A percentile compares a stretch with the other conserved stretches of the same genome.
phyloP scores from a whole-genome alignment of 202 grass and related monocot species.

The Sporobolus alterniflorus region DNA sequence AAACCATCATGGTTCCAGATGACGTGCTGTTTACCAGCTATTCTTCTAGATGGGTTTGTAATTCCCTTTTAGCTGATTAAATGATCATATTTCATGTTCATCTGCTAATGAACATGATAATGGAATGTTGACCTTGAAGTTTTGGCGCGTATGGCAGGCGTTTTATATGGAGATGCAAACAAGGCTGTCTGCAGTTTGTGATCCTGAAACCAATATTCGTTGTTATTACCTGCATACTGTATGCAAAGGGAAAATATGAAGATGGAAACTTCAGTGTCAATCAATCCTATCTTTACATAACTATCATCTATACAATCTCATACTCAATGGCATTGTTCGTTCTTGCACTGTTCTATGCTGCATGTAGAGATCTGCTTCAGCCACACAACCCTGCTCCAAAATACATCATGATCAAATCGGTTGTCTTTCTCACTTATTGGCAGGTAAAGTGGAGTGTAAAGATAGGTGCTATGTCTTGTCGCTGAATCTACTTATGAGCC shows the following conservation, averaged over 20 bases:
- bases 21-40: conserved; percentile 81
- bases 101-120: neutral
- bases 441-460: conserved; percentile 55
- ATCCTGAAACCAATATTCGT: conserved; percentile 90
- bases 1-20: conserved; percentile 80
- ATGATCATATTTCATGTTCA: neutral
- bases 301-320: conserved; percentile 81
- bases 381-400: conserved; percentile 88
- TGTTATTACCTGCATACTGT: conserved; percentile 83
- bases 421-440: conserved; percentile 93
- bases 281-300: conserved; percentile 84
- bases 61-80: neutral
- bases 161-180: conserved; percentile 88
- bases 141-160: conserved; percentile 48
- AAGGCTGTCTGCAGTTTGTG: conserved; percentile 86
- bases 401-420: conserved; percentile 90
- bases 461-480: neutral
- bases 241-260: conserved; percentile 77
- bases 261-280: conserved; percentile 86
- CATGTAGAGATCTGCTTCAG: conserved; percentile 76
- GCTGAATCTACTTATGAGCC: conserved; percentile 1
- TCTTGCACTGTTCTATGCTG: conserved; percentile 78
- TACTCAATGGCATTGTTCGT: conserved; percentile 79
- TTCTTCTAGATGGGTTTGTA: conserved; percentile 84
- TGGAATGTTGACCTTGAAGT: neutral